These are phyloP conservation scores for Backusella parvicylindrica DNA, from an alignment of 192 early-diverging fungal genomes.

Conservation along the genomic window DNA sequence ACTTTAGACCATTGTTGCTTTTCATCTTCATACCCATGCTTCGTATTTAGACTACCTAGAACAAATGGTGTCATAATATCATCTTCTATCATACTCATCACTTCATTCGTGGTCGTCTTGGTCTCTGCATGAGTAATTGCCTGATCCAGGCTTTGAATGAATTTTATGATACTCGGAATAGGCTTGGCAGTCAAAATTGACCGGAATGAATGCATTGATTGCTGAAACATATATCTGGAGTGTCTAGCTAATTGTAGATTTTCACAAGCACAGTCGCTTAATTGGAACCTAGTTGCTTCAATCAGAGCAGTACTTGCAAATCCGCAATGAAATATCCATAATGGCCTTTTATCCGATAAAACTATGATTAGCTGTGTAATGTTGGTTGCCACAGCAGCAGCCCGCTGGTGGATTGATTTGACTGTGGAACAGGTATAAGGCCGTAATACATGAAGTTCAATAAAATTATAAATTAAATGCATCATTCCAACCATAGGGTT, in stretches of 20 bases:
- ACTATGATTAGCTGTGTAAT: slow-evolving; percentile 12
- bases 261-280: neutral
- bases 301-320: neutral
- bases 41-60: neutral
- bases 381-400: slow-evolving; percentile 17
- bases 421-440: slow-evolving; percentile 7
- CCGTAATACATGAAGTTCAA: slow-evolving; percentile 16
- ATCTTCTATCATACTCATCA: neutral
- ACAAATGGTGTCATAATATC: slow-evolving; percentile 15
- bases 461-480: slow-evolving; percentile 28
- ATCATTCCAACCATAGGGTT: slow-evolving; percentile 18
- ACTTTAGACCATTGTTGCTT: slow-evolving; percentile 1
- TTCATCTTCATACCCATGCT: neutral
- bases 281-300: neutral
- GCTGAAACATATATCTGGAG: slow-evolving; percentile 24
- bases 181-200: neutral
- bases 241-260: slow-evolving; percentile 1
- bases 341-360: neutral
- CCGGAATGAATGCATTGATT: slow-evolving; percentile 7
- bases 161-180: neutral
- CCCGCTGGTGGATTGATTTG: slow-evolving; percentile 16
- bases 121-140: neutral
- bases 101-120: neutral
- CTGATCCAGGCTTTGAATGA: neutral
- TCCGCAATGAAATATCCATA: neutral